Percentiles rank a stretch among this genome's conserved stretches.
Conservation (phyloP, 1,284 basidiomycete genomes). For the Cryptococcus jaspeensis region DNA sequence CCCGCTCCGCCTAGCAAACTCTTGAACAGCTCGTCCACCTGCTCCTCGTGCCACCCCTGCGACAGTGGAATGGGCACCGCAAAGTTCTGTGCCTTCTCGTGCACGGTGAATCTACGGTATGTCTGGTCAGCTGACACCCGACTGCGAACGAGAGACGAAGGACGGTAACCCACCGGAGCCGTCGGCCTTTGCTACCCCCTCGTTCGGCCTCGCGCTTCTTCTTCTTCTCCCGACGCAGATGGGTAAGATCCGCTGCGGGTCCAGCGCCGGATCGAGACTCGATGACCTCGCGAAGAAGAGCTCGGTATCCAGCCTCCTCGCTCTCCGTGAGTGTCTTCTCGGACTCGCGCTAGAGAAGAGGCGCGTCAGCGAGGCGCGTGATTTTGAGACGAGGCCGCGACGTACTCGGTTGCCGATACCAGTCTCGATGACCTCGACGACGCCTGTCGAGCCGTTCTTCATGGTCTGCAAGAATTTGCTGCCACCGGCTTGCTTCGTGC, state of each 20-base stretch:
- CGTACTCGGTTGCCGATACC: slow-evolving; percentile 37
- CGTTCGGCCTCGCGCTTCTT: slow-evolving; percentile 82
- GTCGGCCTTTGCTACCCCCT: slow-evolving; percentile 88
- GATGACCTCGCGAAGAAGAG: slow-evolving; percentile 82
- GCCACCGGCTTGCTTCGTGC: slow-evolving; percentile 35
- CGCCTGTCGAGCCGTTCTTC: slow-evolving; percentile 52
- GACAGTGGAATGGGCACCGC: slow-evolving; percentile 77
- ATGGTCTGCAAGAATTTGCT: slow-evolving; percentile 65
- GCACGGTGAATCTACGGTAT: slow-evolving; percentile 73
- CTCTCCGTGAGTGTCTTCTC: slow-evolving; percentile 53
- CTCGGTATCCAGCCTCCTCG: slow-evolving; percentile 88
- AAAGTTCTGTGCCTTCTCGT: slow-evolving; percentile 90
- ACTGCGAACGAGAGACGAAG: too few relatives aligned
- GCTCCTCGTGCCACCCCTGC: slow-evolving; percentile 81
- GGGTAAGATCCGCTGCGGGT: slow-evolving; percentile 31
- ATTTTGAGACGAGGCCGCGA: not conserved
- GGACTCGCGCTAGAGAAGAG: slow-evolving; percentile 14
- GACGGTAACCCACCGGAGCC: slow-evolving; percentile 71
- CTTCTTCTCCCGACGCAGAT: slow-evolving; percentile 55
- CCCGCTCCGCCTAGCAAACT: slow-evolving; percentile 67
- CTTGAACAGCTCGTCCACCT: slow-evolving; percentile 86
- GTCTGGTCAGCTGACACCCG: too few relatives aligned
- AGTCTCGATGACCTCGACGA: slow-evolving; percentile 44
- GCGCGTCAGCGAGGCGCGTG: not conserved
- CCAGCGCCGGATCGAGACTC: slow-evolving; percentile 54